Conservation (phyloP, 108 stramenopile species). For the Nitzschia palea region DNA sequence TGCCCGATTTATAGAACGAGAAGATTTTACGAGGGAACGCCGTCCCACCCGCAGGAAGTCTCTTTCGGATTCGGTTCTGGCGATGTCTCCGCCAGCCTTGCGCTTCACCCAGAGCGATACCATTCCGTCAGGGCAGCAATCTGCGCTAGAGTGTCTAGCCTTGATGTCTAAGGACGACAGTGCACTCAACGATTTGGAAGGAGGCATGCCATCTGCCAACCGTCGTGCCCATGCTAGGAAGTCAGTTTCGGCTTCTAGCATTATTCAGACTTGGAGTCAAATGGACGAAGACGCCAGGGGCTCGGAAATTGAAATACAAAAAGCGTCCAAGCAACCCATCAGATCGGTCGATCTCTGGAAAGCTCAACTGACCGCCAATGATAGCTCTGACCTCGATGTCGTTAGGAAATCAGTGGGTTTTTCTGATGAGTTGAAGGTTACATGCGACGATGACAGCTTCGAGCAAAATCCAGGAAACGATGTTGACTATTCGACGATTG, state of each 20-base stretch:
- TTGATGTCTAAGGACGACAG: neutral
- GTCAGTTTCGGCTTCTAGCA: constrained; percentile 41
- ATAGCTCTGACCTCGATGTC: too few species aligned
- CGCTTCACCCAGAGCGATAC: neutral
- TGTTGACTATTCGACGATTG: constrained; percentile 21
- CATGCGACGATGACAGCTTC: neutral
- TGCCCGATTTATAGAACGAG: constrained; percentile 8
- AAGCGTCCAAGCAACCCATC: too few species aligned
- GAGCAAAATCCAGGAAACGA: neutral
- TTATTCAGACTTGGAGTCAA: constrained; percentile 40
- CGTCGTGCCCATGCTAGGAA: constrained; percentile 24
- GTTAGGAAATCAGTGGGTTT: too few species aligned
- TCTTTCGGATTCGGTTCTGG: constrained; percentile 57
- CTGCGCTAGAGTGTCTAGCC: too few species aligned
- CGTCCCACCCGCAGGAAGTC: constrained; percentile 35
- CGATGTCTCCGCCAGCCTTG: constrained; percentile 37
- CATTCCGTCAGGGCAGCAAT: neutral
- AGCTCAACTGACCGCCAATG: too few species aligned
- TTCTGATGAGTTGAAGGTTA: neutral
- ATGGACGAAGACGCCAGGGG: neutral
- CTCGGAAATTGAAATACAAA: too few species aligned
- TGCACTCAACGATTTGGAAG: neutral
- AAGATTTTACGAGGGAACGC: constrained; percentile 22
- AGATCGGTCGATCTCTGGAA: too few species aligned
- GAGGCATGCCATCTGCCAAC: constrained; percentile 1